Evolutionary conservation across 2,329 filamentous ascomycete species (phyloP), one percentile per base, ranked within the genome.

Genomic region (Dendrostoma leiphaemia): DNA sequence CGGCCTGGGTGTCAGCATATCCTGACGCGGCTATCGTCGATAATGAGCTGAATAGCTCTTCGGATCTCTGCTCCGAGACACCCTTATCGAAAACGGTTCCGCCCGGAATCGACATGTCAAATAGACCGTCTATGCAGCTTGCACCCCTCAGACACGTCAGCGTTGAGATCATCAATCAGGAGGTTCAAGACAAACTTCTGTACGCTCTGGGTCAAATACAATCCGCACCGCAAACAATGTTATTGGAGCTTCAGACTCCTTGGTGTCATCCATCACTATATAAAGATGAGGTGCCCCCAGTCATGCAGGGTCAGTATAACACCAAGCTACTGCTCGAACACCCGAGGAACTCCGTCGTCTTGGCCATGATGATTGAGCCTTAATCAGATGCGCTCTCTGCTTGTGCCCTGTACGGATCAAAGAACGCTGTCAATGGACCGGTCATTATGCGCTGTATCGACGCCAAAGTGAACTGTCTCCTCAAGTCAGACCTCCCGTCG

Each of bases 241-340:
- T 83, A 0, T 55, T 71, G 8, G 70, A 77, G 43, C 78, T 71
- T 15, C 66, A 74, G 47, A 80, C 78, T 0, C 77, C 78, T 0
- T 84, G 81, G 81, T 74, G 70, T 28, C 81, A 84, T 58, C 68
- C 69, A 0, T 63, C 68, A n/a, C 67, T 84, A 0, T 83, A 81
- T 55, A 67, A 68, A n/a, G 70, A 77, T 2, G 53, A 63, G 8
- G 81, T 83, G 78, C 81, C 81, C 1, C 66, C 66, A 28, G 69
- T 64, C 1, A 74, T 84, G 61, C 75, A 82, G 69, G 79, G 77
- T 75, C 60, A 17, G 48, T 56, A 17, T 10, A 5, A 38, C 13
- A 35, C n/a, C n/a, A n/a, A n/a, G n/a, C n/a, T n/a, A n/a, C 10
- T 31, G 17, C 28, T 21, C 41, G n/a, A 31, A 28, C 9, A 19